Percentiles rank a stretch among this genome's conserved stretches.
These are phyloP conservation scores for Termitomyces sp. DNA, from an alignment of 768 basidiomycete genomes.

Conservation along the genomic window DNA sequence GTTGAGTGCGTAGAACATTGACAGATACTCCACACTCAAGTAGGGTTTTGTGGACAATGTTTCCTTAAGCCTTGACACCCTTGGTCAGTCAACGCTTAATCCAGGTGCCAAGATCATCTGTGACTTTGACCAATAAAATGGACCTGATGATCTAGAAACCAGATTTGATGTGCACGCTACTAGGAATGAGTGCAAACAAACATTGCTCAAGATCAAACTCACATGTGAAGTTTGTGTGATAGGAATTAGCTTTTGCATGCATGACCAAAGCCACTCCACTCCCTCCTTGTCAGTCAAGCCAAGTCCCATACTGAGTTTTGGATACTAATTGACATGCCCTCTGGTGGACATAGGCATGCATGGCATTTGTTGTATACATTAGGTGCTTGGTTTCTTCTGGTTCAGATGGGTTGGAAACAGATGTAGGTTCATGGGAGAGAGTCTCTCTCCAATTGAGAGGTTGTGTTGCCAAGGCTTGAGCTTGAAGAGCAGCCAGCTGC, in stretches of 20 bases:
- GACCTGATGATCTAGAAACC: constrained; percentile 1
- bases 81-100: constrained; percentile 15
- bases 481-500: no score
- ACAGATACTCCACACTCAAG: constrained; percentile 11
- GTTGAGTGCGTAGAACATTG: background rate
- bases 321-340: background rate
- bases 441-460: no score
- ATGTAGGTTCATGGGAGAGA: no score
- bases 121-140: no score
- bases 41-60: constrained; percentile 11
- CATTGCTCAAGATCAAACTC: background rate
- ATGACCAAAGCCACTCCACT: constrained; percentile 18
- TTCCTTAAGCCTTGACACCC: constrained; percentile 12
- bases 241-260: constrained; percentile 19
- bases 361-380: constrained; percentile 14
- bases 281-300: background rate
- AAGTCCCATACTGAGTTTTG: background rate
- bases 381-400: constrained; percentile 11
- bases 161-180: background rate
- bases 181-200: background rate
- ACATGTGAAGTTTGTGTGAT: constrained; percentile 12
- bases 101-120: constrained; percentile 22
- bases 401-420: no score
- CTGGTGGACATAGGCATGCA: background rate
- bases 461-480: no score